Evolutionary conservation across 345 rosid genomes (phyloP), one percentile per base, ranked within the genome.

Genomic region (Ceriops zippeliana): DNA sequence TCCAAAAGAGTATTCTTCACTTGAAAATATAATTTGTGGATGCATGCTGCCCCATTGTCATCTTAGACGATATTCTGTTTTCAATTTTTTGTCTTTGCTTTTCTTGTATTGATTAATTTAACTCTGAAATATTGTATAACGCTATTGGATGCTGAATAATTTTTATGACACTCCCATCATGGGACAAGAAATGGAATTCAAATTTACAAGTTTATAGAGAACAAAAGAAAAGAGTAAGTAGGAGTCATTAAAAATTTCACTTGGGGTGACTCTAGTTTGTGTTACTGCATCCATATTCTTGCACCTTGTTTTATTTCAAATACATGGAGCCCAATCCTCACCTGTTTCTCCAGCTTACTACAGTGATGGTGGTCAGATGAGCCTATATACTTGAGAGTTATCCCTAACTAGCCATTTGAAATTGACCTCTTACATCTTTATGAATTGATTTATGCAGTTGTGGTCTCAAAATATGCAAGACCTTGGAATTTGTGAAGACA

Each of bases 381-480:
- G 1, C 22, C 1, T 22, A 47, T 47, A 3, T 59, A 17, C 22
- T 13, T 7, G 38, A 27, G 58, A 20, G 22, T 54, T 27, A 42
- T 27, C 57, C 68, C 38, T 21, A 27, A 15, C 27, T 72, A 17
- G 6, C n/a, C 56, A 7, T 15, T 63, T 26, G 57, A 51, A 26
- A 57, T 30, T 70, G 35, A 63, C 61, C 53, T 16, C 8, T 31
- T 46, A 60, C 64, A 17, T 11, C 17, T 34, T 34, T 71, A 47
- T 69, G 28, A 38, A 22, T 76, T 73, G 66, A 47, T 21, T 62
- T 70, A 37, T 59, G 80, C 79, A 93, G 98, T 70, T 90, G 38
- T 86, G 95, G 96, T 60, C 87, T 79, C 96, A 89, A 71, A 90
- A 85, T 71, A 81, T 93, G 79, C 93, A 86, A 86, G 98, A 93